Percentiles rank a stretch among this genome's conserved stretches.
Evolutionary conservation across 345 rosid genomes (phyloP).

Genomic region (Kernera saxatilis): DNA sequence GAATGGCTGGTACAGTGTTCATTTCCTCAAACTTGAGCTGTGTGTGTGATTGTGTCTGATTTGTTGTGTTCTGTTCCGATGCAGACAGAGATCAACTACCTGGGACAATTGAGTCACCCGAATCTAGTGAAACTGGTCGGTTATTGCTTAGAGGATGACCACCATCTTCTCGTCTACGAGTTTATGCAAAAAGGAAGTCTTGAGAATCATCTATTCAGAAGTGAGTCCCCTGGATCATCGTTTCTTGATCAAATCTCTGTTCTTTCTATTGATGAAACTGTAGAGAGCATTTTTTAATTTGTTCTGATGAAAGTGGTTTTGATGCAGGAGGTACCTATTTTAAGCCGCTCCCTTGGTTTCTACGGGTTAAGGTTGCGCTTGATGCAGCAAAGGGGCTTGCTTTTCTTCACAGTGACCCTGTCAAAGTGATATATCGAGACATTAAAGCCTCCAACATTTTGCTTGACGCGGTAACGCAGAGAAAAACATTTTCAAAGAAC

Average conservation of each 20-base stretch:
- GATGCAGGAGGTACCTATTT: slow-evolving; percentile 63
- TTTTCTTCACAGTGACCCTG: slow-evolving; percentile 80
- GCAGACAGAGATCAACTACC: slow-evolving; percentile 82
- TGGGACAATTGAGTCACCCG: slow-evolving; percentile 79
- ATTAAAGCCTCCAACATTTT: slow-evolving; percentile 81
- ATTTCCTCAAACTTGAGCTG: neutral
- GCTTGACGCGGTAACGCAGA: slow-evolving; percentile 58
- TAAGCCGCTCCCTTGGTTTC: slow-evolving; percentile 86
- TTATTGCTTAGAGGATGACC: slow-evolving; percentile 91
- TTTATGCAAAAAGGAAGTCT: slow-evolving; percentile 95
- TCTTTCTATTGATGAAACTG: neutral
- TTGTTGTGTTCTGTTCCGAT: slow-evolving; percentile 4
- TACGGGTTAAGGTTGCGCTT: slow-evolving; percentile 79
- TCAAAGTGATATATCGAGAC: slow-evolving; percentile 87
- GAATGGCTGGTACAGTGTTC: slow-evolving; percentile 85
- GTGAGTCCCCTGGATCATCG: slow-evolving; percentile 40
- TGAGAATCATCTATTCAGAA: slow-evolving; percentile 90
- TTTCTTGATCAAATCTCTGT: neutral
- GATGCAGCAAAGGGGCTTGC: slow-evolving; percentile 95
- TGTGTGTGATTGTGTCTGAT: neutral
- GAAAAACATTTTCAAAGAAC: neutral
- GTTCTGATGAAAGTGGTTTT: slow-evolving; percentile 19
- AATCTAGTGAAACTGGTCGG: slow-evolving; percentile 87
- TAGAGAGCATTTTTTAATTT: neutral
- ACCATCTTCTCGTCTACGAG: slow-evolving; percentile 88